Evolutionary conservation across 345 rosid genomes (phyloP), one percentile per base, ranked within the genome.

Genomic region (Hibiscus mutabilis): DNA sequence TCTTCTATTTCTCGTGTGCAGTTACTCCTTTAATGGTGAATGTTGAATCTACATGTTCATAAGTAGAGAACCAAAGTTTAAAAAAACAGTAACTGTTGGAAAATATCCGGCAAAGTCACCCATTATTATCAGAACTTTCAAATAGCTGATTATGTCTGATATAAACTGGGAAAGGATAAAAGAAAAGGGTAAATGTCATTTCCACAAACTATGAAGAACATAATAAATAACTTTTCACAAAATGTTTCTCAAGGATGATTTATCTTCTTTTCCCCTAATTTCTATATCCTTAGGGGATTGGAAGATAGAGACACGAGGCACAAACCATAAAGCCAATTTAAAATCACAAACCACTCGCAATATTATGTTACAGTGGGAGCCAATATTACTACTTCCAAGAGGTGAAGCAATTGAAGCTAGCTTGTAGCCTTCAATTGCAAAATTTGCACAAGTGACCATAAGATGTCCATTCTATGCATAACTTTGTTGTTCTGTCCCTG

Each of bases 391-490:
- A 73, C 62, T 79, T 73, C 59, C 77, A 60, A 12, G 74, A 71
- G 70, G 22, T 68, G 62, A 72, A 29, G 59, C 72, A 68, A 18
- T 62, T 60, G 69, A 18, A 46, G 53, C 82, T 81, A 86, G 76
- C 31, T 74, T 58, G 84, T 78, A 56, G 84, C 72, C 80, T 91
- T 88, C 74, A 85, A 87, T 78, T 91, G 97, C 81, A 94, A 79
- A 67, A 85, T 78, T 78, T 91, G 97, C 73, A 90, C 90, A 25
- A 94, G 87, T 18, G 96, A 87, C 97, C 97, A 94, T 70, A 94
- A 79, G 69, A 94, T 80, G 79, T 91, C 97, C 96, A 94, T 88
- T 82, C 97, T 87, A 70, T 89, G 96, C 88, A 87, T 83, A 29
- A 76, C 80, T 74, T 79, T 86, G 78, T 83, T 86, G 81, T 85